phyloP scores from a whole-genome alignment of 805 yeast genomes.

The Candida namnaoensis region DNA sequence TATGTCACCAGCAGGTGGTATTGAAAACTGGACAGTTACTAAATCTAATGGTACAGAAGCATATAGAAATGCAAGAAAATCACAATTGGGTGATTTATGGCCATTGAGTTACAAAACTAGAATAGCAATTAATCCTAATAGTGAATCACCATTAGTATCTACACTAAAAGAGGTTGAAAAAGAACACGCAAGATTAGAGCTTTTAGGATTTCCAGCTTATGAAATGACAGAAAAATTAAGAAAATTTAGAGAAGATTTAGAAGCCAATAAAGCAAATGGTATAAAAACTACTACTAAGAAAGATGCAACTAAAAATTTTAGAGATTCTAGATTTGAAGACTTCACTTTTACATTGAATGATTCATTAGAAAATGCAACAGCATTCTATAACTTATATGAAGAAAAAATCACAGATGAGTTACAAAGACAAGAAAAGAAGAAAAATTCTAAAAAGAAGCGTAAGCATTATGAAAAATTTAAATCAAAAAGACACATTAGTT shows the following conservation, averaged over 20 bases:
- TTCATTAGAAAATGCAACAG: background rate
- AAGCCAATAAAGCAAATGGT: conserved; percentile 2
- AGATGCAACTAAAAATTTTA: too few relatives aligned
- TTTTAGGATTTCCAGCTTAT: too few relatives aligned
- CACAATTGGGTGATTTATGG: conserved; percentile 85
- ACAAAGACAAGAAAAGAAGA: background rate
- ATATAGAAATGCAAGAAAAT: conserved; percentile 88
- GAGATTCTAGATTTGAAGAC: too few relatives aligned
- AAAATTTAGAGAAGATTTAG: background rate
- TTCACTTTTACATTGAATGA: too few relatives aligned
- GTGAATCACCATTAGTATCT: background rate
- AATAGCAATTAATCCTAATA: conserved; percentile 18
- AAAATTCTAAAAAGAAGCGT: background rate
- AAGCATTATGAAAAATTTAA: too few relatives aligned
- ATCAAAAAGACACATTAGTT: background rate
- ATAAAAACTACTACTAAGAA: too few relatives aligned
- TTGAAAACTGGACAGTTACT: conserved; percentile 86
- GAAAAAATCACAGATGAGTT: background rate
- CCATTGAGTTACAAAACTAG: conserved; percentile 55
- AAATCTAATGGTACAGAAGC: conserved; percentile 63
- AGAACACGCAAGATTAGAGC: too few relatives aligned
- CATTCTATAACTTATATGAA: background rate
- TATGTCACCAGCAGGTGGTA: conserved; percentile 69
- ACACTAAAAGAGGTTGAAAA: background rate
- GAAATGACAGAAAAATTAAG: too few relatives aligned